phyloP scores from a whole-genome alignment of 352 stramenopile genomes.

The Globisporangium uncinulatum region DNA sequence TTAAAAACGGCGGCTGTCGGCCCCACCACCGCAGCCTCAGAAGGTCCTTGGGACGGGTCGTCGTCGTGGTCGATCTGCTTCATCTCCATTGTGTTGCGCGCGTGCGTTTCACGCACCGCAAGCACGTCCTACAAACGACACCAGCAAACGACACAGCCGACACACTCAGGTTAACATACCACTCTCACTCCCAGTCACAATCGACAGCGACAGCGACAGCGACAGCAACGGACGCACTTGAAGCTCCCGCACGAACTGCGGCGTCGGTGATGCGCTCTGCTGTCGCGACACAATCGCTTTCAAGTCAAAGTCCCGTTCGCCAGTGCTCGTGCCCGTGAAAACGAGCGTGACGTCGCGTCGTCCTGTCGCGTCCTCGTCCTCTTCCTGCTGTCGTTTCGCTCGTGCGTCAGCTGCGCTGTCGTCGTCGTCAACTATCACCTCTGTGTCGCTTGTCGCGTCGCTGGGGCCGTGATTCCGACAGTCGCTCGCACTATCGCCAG shows the following conservation, averaged over 20 bases:
- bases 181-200: too few species aligned
- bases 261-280: conserved; percentile 16
- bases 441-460: background rate
- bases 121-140: background rate
- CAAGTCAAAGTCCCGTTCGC: conserved; percentile 60
- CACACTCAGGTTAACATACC: too few species aligned
- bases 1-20: background rate
- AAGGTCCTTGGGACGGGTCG: background rate
- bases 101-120: background rate
- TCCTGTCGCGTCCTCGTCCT: conserved; percentile 6
- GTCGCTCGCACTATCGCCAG: too few species aligned
- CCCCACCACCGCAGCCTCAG: background rate
- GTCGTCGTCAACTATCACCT: background rate
- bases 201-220: background rate
- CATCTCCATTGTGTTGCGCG: background rate
- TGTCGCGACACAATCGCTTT: conserved; percentile 33
- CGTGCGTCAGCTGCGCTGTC: background rate
- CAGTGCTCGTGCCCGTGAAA: conserved; percentile 72
- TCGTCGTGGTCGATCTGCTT: conserved; percentile 2
- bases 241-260: conserved; percentile 45
- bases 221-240: conserved; percentile 6
- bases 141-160: background rate
- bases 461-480: background rate
- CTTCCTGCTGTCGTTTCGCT: conserved; percentile 2
- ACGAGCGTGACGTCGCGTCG: conserved; percentile 29